Base-by-base conservation (phyloP, 208 protist genomes). In the Strigomonas culicis region DNA sequence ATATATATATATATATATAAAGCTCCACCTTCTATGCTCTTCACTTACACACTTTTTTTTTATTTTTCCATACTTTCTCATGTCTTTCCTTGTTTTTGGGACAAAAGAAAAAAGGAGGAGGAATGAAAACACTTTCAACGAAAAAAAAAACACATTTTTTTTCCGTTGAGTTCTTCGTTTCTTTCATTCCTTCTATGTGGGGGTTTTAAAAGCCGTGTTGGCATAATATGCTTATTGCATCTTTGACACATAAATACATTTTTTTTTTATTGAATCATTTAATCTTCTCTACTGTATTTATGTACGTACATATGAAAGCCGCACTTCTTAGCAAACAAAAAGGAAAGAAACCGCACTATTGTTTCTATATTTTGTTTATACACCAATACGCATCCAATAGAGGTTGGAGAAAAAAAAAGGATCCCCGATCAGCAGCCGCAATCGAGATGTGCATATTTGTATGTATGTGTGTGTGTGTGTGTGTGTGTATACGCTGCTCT, bases 1-100 rank as follows among this genome's bases (percentile, higher is more conserved):
- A 58, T 49, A 34, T 60, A 44, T 58, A 24, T 74, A 41, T 70
- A n/a, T n/a, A n/a, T n/a, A n/a, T n/a, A n/a, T n/a, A n/a, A n/a
- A n/a, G n/a, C n/a, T n/a, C n/a, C n/a, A n/a, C n/a, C n/a, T n/a
- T n/a, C n/a, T n/a, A n/a, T n/a, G n/a, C n/a, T n/a, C n/a, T n/a
- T n/a, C n/a, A n/a, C n/a, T n/a, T n/a, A n/a, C n/a, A n/a, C n/a
- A 34, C 22, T 55, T 55, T 27, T 8, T 55, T 30, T 70, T 65
- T 55, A 41, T 63, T 22, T 63, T 51, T 28, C 13, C 31, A 43
- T n/a, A 51, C 50, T 31, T 63, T 44, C 52, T 63, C 50, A 63
- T 63, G 11, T 50, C 50, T 63, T 15, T 51, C 57, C 13, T 66
- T 55, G 24, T n/a, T 46, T 46, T 17, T 27, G 8, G 10, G 10